Base-by-base conservation (phyloP, 768 basidiomycete species). In the Xerocomellus amylosporus region DNA sequence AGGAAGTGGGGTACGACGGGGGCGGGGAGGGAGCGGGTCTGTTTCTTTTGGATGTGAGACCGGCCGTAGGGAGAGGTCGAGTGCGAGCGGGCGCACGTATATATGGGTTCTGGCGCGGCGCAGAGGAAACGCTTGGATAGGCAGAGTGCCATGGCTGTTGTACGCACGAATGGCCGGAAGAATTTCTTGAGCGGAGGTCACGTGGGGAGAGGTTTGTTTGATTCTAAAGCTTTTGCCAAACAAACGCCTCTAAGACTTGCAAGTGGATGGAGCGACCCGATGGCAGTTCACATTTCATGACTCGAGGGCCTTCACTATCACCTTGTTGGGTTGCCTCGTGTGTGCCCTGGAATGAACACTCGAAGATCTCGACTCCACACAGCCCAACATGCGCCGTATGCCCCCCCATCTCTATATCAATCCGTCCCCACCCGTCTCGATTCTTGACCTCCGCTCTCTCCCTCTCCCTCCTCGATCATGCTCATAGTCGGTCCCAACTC, bases 1-100 rank as follows among this genome's bases (percentile, higher is more conserved):
- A 90, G 87, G 71, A 87, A 96, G 58, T 87, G 87, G 33, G 91
- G 90, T 2, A 93, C 88, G 61, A 91, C 71, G 4, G 93, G 93
- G 57, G 88, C 85, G 3, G 93, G 93, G 3, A 95, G 79, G 5
- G 78, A 72, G 17, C 84, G 82, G 42, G 78, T 62, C 33, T 87
- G 82, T 51, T 82, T 80, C 72, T 86, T 85, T 84, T 85, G 84
- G 66, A 94, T 80, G 74, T 93, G 93, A 9, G 93, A 82, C 12
- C 88, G 82, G 49, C 90, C 90, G 64, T 93, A 93, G 0, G 89
- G 89, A 0, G 90, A 90, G 40, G 77, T 82, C 2, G 90, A 91
- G 46, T 85, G 75, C 47, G 46, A 55, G 22, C 83, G 80, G 1
- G 62, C 62, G 51, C 66, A 73, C 2, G 39, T 13, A 28, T 28